Base-by-base conservation (phyloP, 2,329 filamentous ascomycete genomes). In the Endoconidiophora polonica region DNA sequence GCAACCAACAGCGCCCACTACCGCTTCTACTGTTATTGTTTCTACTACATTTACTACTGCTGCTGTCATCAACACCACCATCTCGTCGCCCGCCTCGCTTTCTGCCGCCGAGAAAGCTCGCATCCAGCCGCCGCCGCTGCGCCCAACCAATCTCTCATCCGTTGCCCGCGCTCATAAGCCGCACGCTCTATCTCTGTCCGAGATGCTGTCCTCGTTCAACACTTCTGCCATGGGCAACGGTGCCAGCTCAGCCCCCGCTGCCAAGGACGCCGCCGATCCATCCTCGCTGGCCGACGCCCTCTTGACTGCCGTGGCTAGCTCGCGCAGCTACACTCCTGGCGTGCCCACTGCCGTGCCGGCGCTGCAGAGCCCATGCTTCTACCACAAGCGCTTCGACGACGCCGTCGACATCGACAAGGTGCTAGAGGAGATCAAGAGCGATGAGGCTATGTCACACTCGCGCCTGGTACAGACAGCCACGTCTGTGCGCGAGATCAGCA, bases 351-450 rank as follows among this genome's bases (percentile, higher is more conserved):
- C 74, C 14, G 72, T 88, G 57, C 74, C 81, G 9, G 73, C 82
- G 7, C 69, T 96, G 48, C 82, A 90, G 58, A 95, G 88, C 42
- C 91, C 91, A 12, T 98, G 91, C 68, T 98, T 94, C 68, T 96
- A 94, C 68, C 91, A 98, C 67, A 85, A 93, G 66, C 79, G 90
- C 55, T 98, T 98, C 61, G 91, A 95, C 59, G 87, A 94, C 62
- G 86, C 88, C 6, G 86, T 98, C 58, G 86, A 98, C 63, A 86
- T 96, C 53, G 84, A 91, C 58, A 91, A 84, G 65, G 87, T 98
- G 4, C 72, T 98, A 5, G 88, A 96, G 61, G 91, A 98, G 66
- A 94, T 96, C 59, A 81, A 82, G 61, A 83, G 79, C 49, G 82
- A 91, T 58, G 86, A 94, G 59, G 86, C 77, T 65, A 82, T 95